phyloP scores from a whole-genome alignment of 2,329 filamentous ascomycete species.

The Neoascochyta sp. region DNA sequence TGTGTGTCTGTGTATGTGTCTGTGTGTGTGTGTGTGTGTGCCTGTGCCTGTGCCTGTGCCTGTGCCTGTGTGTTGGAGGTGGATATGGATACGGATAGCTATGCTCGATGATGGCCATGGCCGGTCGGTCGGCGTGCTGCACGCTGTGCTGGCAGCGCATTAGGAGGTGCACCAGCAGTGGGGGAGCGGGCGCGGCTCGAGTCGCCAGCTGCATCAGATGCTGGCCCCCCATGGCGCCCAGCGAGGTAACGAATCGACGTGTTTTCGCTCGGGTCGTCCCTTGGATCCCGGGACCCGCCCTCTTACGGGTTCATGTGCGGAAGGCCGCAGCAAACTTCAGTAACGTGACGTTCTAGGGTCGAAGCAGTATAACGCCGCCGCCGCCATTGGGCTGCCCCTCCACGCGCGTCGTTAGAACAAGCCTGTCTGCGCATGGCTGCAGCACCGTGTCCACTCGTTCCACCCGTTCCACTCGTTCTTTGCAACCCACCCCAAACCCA shows the following conservation, averaged over 20 bases:
- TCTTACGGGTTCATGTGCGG: conserved; percentile 13
- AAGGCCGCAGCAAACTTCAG: conserved; percentile 16
- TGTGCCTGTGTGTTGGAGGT: too few species aligned
- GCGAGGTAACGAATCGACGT: conserved; percentile 29
- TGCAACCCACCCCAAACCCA: conserved; percentile 36
- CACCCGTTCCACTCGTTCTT: too few species aligned
- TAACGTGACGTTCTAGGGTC: conserved; percentile 27
- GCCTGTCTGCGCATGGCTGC: conserved; percentile 21
- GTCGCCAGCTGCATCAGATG: too few species aligned
- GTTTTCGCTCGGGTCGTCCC: conserved; percentile 28
- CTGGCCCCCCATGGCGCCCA: too few species aligned
- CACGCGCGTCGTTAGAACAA: conserved; percentile 13
- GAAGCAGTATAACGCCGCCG: conserved; percentile 7
- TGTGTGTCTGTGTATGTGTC: background rate
- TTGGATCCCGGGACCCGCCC: conserved; percentile 25
- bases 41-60: too few species aligned
- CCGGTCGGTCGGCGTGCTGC: too few species aligned
- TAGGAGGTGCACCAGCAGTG: conserved; percentile 23
- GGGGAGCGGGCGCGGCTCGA: conserved; percentile 21
- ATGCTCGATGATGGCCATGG: too few species aligned
- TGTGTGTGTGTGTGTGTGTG: conserved; percentile 1
- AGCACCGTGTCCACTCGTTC: conserved; percentile 30
- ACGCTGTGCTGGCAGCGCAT: conserved; percentile 39
- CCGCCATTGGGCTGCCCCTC: conserved; percentile 15
- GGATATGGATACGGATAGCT: too few species aligned